A percentile compares a stretch with the other conserved stretches of the same genome.
Evolutionary conservation across 306 rosid species (phyloP).

Genomic region (Cicer bijugum): DNA sequence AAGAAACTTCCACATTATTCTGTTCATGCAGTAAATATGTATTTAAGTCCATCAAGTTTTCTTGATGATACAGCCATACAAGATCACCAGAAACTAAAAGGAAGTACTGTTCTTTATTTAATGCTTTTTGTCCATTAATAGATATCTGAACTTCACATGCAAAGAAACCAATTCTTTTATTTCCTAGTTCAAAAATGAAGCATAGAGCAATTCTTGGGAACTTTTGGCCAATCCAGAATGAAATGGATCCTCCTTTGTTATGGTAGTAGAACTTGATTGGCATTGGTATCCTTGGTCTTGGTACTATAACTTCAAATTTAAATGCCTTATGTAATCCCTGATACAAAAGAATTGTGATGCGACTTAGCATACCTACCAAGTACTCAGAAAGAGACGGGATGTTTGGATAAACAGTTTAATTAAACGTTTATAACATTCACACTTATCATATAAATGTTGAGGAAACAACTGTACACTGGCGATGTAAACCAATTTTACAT

Average conservation of each 20-base stretch:
- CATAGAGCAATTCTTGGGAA: constrained; percentile 42
- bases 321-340: constrained; percentile 36
- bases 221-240: constrained; percentile 44
- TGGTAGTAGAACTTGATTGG: constrained; percentile 31
- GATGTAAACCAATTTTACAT: too few relatives aligned
- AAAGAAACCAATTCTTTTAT: constrained; percentile 30
- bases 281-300: constrained; percentile 29
- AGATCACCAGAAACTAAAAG: constrained; percentile 40
- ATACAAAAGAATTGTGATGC: not conserved
- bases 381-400: not conserved
- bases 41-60: constrained; percentile 43
- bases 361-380: not conserved
- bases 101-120: constrained; percentile 32
- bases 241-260: constrained; percentile 37
- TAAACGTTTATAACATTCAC: not conserved
- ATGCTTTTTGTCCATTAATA: constrained; percentile 43
- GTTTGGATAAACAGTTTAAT: not conserved
- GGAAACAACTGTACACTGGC: too few relatives aligned
- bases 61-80: constrained; percentile 42
- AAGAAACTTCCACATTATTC: constrained; percentile 45
- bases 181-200: constrained; percentile 42
- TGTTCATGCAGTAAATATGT: constrained; percentile 43
- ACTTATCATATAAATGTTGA: not conserved
- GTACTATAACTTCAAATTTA: constrained; percentile 40
- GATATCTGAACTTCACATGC: constrained; percentile 30